Evolutionary conservation across 2,329 filamentous ascomycete genomes (phyloP).

Genomic region (Zasmidium citrigriseum): DNA sequence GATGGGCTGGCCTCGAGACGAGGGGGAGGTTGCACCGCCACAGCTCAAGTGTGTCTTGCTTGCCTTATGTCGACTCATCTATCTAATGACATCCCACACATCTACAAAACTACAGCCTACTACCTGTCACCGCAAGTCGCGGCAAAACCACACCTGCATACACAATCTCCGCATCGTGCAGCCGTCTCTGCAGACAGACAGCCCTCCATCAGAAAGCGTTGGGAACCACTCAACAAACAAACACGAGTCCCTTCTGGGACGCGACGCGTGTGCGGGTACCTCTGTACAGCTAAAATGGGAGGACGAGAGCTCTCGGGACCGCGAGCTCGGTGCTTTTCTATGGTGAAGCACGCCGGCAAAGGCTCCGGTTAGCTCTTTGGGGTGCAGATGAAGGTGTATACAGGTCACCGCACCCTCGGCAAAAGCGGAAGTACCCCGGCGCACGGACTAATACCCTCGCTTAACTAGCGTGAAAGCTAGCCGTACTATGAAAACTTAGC

Average conservation of each 20-base stretch:
- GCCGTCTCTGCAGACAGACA: neutral
- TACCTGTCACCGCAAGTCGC: neutral
- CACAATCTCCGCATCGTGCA: neutral
- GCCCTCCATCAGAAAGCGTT: neutral
- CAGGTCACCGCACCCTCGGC: too few relatives aligned
- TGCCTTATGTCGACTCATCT: too few relatives aligned
- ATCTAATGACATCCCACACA: too few relatives aligned
- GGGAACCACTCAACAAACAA: neutral
- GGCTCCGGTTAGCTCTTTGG: neutral
- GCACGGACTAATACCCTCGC: too few relatives aligned
- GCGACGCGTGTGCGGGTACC: neutral
- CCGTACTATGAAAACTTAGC: too few relatives aligned
- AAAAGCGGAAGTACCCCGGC: too few relatives aligned
- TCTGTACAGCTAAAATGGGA: neutral
- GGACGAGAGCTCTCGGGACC: neutral
- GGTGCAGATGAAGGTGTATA: too few relatives aligned
- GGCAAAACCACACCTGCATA: neutral
- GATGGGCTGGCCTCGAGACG: neutral
- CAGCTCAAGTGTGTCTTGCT: too few relatives aligned
- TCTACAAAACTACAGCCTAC: too few relatives aligned
- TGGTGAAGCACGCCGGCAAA: neutral
- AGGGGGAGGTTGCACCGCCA: neutral
- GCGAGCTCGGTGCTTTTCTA: neutral
- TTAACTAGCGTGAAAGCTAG: too few relatives aligned
- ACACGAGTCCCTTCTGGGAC: too few relatives aligned